These are phyloP conservation scores for Sugiyamaella valdiviana DNA, from an alignment of 805 yeast genomes.

Conservation along the genomic window DNA sequence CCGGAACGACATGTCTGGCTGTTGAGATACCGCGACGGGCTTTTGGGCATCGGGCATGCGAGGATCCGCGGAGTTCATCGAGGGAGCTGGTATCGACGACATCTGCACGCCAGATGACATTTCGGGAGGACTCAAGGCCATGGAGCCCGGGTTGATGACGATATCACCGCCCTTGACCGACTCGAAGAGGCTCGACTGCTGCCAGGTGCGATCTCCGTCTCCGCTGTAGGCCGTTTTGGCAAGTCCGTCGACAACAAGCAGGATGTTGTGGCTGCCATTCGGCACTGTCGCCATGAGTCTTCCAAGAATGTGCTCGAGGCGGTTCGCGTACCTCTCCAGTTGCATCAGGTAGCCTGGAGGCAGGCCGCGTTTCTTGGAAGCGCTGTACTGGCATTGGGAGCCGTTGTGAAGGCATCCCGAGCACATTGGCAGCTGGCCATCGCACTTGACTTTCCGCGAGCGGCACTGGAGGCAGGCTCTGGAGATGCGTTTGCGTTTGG, in stretches of 20 bases:
- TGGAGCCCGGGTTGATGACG: too few species aligned
- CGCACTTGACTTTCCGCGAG: conserved; percentile 10
- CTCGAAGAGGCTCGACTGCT: neutral
- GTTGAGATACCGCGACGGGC: too few species aligned
- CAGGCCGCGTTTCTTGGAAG: conserved; percentile 10
- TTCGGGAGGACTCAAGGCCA: too few species aligned
- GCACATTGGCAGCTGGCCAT: conserved; percentile 9
- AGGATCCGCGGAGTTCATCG: too few species aligned
- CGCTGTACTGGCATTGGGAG: conserved; percentile 4
- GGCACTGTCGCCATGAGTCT: neutral
- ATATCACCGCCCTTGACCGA: neutral
- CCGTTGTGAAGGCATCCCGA: conserved; percentile 2
- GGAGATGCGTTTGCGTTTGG: conserved; percentile 8
- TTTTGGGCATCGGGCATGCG: too few species aligned
- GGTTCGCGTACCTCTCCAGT: conserved; percentile 3
- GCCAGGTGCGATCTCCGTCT: neutral
- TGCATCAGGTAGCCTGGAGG: conserved; percentile 14
- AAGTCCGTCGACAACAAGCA: neutral
- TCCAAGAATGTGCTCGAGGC: conserved; percentile 4
- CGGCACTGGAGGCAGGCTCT: conserved; percentile 11
- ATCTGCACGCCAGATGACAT: too few species aligned
- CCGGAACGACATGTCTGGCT: too few species aligned
- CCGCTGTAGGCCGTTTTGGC: neutral
- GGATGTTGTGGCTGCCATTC: neutral
- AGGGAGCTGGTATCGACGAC: too few species aligned